Evolutionary conservation across 2,329 filamentous ascomycete species (phyloP), one percentile per base, ranked within the genome.

Genomic region (Penicillium palitans): DNA sequence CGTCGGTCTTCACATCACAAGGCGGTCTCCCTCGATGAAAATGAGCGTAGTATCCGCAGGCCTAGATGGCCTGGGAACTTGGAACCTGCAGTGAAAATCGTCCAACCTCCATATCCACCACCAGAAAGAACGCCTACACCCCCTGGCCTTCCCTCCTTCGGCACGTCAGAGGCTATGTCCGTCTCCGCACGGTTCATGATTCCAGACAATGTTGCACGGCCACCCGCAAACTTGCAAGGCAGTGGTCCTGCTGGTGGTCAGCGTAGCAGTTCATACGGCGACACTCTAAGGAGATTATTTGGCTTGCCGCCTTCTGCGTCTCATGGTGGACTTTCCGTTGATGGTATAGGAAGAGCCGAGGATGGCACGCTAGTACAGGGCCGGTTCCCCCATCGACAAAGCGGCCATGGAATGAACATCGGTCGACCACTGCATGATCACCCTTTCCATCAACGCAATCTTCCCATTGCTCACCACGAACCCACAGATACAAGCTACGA

Each of bases 141-240:
- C 21, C 76, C 77, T 1, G 78, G 78, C 0, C 64, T 80, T 40
- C 78, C 78, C 6, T 75, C 76, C 2, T 79, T 79, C 59, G 76
- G 76, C 25, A 74, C 71, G 2, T 65, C 64, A 33, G 76, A 79
- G 65, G 77, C 77, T 12, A 62, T 77, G 13, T 59, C 58, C n/a
- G 72, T 63, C 55, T 66, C 70, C 40, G 59, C 68, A 9, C 71
- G 64, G 35, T 71, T 71, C n/a, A 46, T 65, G 7, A 57, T 60
- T 12, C 60, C 53, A 35, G 55, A 54, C 8, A 53, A 49, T 13
- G 25, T n/a, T 21, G 21, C 39, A 61, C 64, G 21, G 51, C 51
- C 24, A 40, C 58, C 3, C 21, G 15, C 2, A 52, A 40, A 50
- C 10, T 13, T 41, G 21, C 44, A 27, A 25, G 24, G 13, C 10